A percentile compares a stretch with the other conserved stretches of the same genome.
Conservation (phyloP, 345 rosid genomes). For the Acer yangbiense region DNA sequence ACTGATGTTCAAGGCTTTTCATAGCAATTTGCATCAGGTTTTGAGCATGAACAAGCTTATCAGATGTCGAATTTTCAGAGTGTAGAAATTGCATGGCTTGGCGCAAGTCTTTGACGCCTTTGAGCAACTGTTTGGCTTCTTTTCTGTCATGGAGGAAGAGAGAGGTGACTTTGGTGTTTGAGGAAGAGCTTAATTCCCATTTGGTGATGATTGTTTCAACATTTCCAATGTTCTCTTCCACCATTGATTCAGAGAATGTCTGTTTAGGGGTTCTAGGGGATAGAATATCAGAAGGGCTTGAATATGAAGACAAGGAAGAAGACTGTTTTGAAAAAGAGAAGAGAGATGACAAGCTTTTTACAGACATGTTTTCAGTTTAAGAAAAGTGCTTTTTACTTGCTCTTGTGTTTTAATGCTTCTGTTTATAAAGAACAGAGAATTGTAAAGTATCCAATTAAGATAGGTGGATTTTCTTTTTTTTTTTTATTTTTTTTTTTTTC, state of each 20-base stretch:
- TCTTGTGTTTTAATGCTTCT: not conserved
- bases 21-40: slow-evolving; percentile 68
- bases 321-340: slow-evolving; percentile 12
- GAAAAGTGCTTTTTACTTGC: not conserved
- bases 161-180: slow-evolving; percentile 34
- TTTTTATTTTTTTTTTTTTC: not conserved
- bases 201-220: slow-evolving; percentile 55
- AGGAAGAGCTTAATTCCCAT: slow-evolving; percentile 54
- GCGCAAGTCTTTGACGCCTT: slow-evolving; percentile 43
- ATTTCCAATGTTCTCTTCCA: slow-evolving; percentile 47
- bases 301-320: slow-evolving; percentile 19
- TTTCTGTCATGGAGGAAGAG: slow-evolving; percentile 40
- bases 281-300: not conserved
- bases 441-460: not conserved
- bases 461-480: not conserved
- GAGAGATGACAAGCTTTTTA: slow-evolving; percentile 11
- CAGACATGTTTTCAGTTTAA: not conserved
- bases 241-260: slow-evolving; percentile 41
- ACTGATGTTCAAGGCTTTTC: slow-evolving; percentile 66
- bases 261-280: not conserved
- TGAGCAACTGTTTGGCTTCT: slow-evolving; percentile 56
- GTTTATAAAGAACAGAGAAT: slow-evolving; percentile 16
- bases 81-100: slow-evolving; percentile 56
- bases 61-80: slow-evolving; percentile 41
- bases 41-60: slow-evolving; percentile 55